phyloP scores from a whole-genome alignment of 1,139 yeast species.

The Candida glucosophila region DNA sequence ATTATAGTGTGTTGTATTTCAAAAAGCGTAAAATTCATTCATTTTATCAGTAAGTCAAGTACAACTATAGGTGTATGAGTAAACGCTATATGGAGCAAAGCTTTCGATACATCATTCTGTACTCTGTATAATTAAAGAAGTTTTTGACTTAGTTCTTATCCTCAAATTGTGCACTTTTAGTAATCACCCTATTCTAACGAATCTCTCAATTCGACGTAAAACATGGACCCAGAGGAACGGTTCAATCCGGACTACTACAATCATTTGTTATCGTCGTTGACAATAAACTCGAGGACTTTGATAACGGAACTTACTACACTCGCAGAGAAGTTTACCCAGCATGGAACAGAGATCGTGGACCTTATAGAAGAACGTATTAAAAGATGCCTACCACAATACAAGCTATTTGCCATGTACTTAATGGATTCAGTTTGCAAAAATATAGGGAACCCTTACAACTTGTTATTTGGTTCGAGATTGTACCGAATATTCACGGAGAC shows the following conservation, averaged over 20 bases:
- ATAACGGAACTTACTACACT: slow-evolving; percentile 31
- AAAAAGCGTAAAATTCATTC: too few relatives aligned
- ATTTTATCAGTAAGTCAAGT: too few relatives aligned
- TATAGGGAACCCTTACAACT: slow-evolving; percentile 37
- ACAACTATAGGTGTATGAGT: too few relatives aligned
- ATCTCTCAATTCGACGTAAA: too few relatives aligned
- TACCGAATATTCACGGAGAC: slow-evolving; percentile 30
- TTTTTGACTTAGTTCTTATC: too few relatives aligned
- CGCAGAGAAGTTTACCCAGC: slow-evolving; percentile 24
- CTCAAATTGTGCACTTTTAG: too few relatives aligned
- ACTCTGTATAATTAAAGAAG: too few relatives aligned
- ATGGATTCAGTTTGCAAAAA: slow-evolving; percentile 36
- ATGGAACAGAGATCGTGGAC: slow-evolving; percentile 23
- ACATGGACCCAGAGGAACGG: slow-evolving; percentile 10
- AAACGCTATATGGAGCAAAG: too few relatives aligned
- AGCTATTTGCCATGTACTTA: slow-evolving; percentile 29
- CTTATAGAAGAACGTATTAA: slow-evolving; percentile 27
- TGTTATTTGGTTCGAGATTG: slow-evolving; percentile 26
- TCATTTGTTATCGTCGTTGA: slow-evolving; percentile 23
- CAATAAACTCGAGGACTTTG: slow-evolving; percentile 30
- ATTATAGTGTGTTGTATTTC: too few relatives aligned
- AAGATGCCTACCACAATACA: slow-evolving; percentile 31
- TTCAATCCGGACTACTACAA: slow-evolving; percentile 24
- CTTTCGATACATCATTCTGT: too few relatives aligned
- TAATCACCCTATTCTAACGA: too few relatives aligned